Base-by-base conservation (phyloP, 805 yeast species). In the Saturnispora kantuleensis region DNA sequence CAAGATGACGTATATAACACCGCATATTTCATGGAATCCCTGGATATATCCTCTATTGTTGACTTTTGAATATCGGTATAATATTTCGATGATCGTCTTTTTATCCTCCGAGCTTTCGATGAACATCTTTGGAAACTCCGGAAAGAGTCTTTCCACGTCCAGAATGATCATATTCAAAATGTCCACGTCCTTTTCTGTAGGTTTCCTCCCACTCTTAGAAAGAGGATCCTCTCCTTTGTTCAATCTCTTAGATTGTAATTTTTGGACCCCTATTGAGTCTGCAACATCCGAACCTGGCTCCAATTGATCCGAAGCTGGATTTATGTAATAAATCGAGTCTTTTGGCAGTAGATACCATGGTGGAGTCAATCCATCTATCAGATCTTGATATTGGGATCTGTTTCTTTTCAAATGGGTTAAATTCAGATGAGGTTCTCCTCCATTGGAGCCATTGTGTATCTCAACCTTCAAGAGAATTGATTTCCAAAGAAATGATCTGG, bases 11-110 rank as follows among this genome's bases (percentile, higher is more conserved):
- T 64, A 74, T 7, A 76, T 61, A 44, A 74, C 53, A 1, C 79
- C 81, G 42, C 70, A 57, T 4, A 75, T 58, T 53, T 76, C 81
- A 57, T 76, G 81, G 41, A 73, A 55, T 1, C 81, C 81, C 54
- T 76, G 81, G 49, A 68, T 70, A 49, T 71, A 71, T 10, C 53
- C 49, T 11, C 50, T 51, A 9, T 52, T 53, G 45, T 70, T 67
- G 50, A 73, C 66, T 56, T 71, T 72, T 46, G 75, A 63, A 76
- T 77, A 74, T 3, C 69, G 57, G 54, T 60, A 76, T 9, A 76
- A 56, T 3, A 74, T 55, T 47, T 69, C 70, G 29, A 73, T 64
- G 26, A 75, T 50, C n/a, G 42, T 39, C 28, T 47, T 41, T 37
- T 57, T 56, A 45, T 63, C 60, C 8, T 52, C 41, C 13, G 49